Evolutionary conservation across 306 rosid species (phyloP).

Genomic region (Hippophae rhamnoides): DNA sequence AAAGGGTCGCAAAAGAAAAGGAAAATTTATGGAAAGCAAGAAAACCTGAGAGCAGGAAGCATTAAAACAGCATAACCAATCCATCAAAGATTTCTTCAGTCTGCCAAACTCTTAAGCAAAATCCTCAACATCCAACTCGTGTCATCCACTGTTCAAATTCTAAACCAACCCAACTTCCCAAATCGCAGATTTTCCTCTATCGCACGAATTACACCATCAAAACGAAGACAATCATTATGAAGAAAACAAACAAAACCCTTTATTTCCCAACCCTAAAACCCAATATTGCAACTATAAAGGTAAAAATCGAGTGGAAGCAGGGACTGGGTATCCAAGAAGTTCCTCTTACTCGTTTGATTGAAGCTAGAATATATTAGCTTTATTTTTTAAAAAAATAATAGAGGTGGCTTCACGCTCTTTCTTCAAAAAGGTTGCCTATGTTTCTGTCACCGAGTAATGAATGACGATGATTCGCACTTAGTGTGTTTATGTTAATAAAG

Average conservation of each 20-base stretch:
- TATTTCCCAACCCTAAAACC: constrained; percentile 28
- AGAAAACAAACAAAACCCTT: constrained; percentile 5
- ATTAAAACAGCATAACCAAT: constrained; percentile 57
- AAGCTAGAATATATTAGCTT: constrained; percentile 20
- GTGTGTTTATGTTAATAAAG: too few species aligned
- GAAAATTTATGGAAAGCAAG: constrained; percentile 2
- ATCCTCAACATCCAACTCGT: constrained; percentile 38
- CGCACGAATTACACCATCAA: constrained; percentile 28
- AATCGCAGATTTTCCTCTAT: constrained; percentile 19
- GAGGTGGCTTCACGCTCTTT: constrained; percentile 23
- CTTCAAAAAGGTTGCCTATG: constrained; percentile 16
- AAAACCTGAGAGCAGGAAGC: constrained; percentile 67
- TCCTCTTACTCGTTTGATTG: constrained; percentile 32
- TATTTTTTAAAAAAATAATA: constrained; percentile 1
- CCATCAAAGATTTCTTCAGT: constrained; percentile 43
- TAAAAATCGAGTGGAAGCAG: constrained; percentile 15
- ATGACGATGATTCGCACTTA: constrained; percentile 21
- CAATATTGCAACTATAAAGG: constrained; percentile 10
- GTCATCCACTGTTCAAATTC: constrained; percentile 30
- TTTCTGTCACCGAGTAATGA: background rate
- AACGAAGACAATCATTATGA: constrained; percentile 21
- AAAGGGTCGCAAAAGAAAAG: constrained; percentile 1
- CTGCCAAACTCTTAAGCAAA: constrained; percentile 21
- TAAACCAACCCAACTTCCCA: constrained; percentile 34
- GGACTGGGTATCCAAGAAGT: constrained; percentile 26